Evolutionary conservation across 169 alveolate genomes (phyloP).

Genomic region (Plasmodium vivax): DNA sequence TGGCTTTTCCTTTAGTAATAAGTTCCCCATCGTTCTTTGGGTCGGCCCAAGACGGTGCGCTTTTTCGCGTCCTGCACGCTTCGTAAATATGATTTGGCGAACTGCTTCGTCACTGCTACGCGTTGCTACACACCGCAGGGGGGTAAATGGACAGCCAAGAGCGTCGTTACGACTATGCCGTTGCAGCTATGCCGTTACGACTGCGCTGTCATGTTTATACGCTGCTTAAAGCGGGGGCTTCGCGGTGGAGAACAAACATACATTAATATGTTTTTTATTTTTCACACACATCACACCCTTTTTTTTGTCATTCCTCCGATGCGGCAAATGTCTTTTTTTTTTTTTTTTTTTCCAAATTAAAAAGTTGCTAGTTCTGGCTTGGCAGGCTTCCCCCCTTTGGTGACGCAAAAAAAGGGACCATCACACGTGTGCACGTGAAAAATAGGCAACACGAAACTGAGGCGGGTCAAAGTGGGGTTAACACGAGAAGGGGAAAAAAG

Average conservation of each 20-base stretch:
- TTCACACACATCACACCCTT: not conserved
- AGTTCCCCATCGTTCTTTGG: slow-evolving; percentile 15
- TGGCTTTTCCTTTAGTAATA: slow-evolving; percentile 16
- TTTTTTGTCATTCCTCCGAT: not conserved
- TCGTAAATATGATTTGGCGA: not conserved
- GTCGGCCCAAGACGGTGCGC: not conserved
- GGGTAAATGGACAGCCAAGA: not conserved
- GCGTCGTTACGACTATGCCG: not conserved
- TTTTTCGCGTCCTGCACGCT: not conserved
- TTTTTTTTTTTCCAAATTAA: not conserved
- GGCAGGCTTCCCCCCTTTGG: not conserved
- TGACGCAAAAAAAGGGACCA: too few relatives aligned
- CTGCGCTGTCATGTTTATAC: not conserved
- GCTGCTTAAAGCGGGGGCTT: not conserved
- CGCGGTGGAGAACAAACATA: not conserved
- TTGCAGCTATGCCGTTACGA: not conserved
- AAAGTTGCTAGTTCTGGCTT: not conserved
- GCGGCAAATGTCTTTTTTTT: not conserved
- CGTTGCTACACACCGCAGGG: not conserved
- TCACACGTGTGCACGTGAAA: too few relatives aligned
- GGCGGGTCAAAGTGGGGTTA: too few relatives aligned
- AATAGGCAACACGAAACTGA: too few relatives aligned
- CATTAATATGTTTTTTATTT: not conserved
- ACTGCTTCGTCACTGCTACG: not conserved
- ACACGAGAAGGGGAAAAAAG: too few relatives aligned